Evolutionary conservation across 371 early-diverging fungal genomes (phyloP).

Genomic region (Mortierella sp.): DNA sequence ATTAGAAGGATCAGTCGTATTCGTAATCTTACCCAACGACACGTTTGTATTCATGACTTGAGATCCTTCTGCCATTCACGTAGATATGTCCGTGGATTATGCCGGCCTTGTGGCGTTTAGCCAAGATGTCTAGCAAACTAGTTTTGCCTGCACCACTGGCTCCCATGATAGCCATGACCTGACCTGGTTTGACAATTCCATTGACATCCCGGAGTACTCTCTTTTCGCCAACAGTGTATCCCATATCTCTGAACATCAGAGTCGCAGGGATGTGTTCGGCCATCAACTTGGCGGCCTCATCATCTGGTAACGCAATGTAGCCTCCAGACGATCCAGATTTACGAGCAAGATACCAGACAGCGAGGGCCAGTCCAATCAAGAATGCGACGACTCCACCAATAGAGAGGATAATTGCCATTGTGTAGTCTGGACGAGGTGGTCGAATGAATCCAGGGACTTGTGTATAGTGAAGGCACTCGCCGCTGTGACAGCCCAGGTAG

Average conservation of each 20-base stretch:
- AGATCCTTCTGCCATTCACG: constrained; percentile 80
- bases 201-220: constrained; percentile 70
- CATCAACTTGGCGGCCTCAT: constrained; percentile 78
- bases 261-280: constrained; percentile 75
- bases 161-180: constrained; percentile 86
- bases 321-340: constrained; percentile 51
- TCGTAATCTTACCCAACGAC: constrained; percentile 62
- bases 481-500: constrained; percentile 73
- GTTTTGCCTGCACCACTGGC: constrained; percentile 78
- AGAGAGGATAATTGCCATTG: constrained; percentile 68
- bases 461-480: constrained; percentile 90
- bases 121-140: constrained; percentile 89
- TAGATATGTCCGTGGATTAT: constrained; percentile 87
- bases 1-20: not conserved
- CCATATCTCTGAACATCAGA: constrained; percentile 72
- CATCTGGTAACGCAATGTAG: constrained; percentile 61
- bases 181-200: constrained; percentile 83
- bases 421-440: constrained; percentile 67
- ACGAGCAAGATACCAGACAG: constrained; percentile 58
- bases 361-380: constrained; percentile 57
- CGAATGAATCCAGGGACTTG: constrained; percentile 84
- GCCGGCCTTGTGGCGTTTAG: constrained; percentile 86
- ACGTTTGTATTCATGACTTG: constrained; percentile 64
- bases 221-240: constrained; percentile 65
- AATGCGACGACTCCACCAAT: constrained; percentile 68